Evolutionary conservation across 2,329 filamentous ascomycete genomes (phyloP).

Genomic region (Penicillium oxalicum): DNA sequence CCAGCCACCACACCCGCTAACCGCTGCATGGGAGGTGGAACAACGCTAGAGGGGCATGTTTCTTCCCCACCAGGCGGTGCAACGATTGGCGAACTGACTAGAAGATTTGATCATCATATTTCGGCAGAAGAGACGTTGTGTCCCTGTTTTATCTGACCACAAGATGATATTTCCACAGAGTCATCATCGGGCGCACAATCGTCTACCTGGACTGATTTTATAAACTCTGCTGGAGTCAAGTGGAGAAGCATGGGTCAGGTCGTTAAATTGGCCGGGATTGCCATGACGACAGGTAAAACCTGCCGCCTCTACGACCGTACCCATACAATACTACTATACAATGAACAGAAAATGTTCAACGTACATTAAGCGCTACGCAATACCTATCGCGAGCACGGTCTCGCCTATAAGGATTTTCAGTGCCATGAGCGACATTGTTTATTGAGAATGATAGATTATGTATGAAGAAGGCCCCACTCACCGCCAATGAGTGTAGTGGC

Average conservation of each 20-base stretch:
- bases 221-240: too few relatives aligned
- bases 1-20: slow-evolving; percentile 20
- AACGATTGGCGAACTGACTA: slow-evolving; percentile 15
- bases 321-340: too few relatives aligned
- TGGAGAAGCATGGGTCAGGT: too few relatives aligned
- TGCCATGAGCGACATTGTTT: too few relatives aligned
- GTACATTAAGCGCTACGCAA: too few relatives aligned
- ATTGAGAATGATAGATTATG: background rate
- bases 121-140: background rate
- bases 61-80: slow-evolving; percentile 4
- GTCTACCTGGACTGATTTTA: too few relatives aligned
- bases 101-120: slow-evolving; percentile 15
- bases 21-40: too few relatives aligned
- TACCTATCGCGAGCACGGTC: too few relatives aligned
- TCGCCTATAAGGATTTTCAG: too few relatives aligned
- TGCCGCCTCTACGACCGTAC: slow-evolving; percentile 1
- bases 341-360: too few relatives aligned
- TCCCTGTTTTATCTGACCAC: too few relatives aligned
- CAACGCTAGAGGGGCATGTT: slow-evolving; percentile 5
- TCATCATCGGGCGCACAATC: slow-evolving; percentile 3
- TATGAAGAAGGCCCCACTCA: background rate
- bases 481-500: too few relatives aligned
- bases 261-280: slow-evolving; percentile 9
- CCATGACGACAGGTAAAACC: slow-evolving; percentile 17
- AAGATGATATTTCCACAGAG: background rate